Conservation (phyloP, 2,329 filamentous ascomycete genomes). For the Aureobasidium musti region DNA sequence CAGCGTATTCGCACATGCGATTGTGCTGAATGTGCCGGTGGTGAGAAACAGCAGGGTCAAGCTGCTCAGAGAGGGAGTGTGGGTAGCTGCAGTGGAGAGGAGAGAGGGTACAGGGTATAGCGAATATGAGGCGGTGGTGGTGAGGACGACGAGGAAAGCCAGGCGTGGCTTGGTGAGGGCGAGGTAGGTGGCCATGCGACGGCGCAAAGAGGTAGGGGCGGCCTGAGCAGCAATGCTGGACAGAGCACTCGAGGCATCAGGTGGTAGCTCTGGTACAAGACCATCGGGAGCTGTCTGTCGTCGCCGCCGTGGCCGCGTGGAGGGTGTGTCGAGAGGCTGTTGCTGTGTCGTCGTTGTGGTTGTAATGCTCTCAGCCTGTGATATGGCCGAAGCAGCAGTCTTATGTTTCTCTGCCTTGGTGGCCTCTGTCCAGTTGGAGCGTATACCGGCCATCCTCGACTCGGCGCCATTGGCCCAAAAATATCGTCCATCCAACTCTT, state of each 20-base stretch:
- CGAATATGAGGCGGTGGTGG: constrained; percentile 86
- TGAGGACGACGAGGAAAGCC: constrained; percentile 85
- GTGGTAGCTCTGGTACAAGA: constrained; percentile 46
- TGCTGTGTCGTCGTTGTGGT: neutral
- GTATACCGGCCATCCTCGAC: constrained; percentile 23
- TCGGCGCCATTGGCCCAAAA: constrained; percentile 42
- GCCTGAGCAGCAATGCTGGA: constrained; percentile 59
- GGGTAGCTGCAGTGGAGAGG: constrained; percentile 67
- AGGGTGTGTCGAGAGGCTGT: constrained; percentile 32
- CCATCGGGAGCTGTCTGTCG: constrained; percentile 35
- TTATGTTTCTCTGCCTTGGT: neutral
- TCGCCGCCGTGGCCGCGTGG: constrained; percentile 41
- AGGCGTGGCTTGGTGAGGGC: constrained; percentile 95
- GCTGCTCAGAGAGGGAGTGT: constrained; percentile 78
- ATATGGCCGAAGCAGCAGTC: neutral
- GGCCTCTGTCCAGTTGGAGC: constrained; percentile 25
- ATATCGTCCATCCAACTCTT: constrained; percentile 39
- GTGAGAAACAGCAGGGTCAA: constrained; percentile 92
- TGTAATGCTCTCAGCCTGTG: neutral
- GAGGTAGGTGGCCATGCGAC: constrained; percentile 76
- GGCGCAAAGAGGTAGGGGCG: constrained; percentile 60
- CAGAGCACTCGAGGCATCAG: constrained; percentile 63
- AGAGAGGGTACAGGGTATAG: constrained; percentile 90
- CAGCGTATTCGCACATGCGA: constrained; percentile 87
- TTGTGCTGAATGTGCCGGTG: constrained; percentile 81